A percentile compares a stretch with the other conserved stretches of the same genome.
Conservation (phyloP, 108 stramenopile genomes). For the Nitzschia inconspicua region DNA sequence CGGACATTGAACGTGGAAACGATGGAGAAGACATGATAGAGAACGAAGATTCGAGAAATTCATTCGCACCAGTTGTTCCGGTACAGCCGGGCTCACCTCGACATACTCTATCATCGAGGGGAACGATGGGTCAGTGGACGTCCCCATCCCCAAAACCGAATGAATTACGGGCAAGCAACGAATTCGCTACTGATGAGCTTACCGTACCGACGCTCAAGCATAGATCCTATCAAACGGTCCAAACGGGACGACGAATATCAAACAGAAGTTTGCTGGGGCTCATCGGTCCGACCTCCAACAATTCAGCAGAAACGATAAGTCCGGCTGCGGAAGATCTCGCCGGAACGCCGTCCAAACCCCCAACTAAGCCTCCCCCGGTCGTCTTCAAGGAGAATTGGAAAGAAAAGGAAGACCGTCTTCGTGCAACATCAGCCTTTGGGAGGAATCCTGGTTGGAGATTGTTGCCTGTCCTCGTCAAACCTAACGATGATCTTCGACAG, state of each 20-base stretch:
- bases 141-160: conserved; percentile 1
- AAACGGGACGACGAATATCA: no score
- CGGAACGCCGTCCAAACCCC: conserved; percentile 4
- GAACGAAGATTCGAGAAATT: not conserved
- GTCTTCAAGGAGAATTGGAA: conserved; percentile 95
- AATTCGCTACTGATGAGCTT: no score
- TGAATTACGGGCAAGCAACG: no score
- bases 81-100: not conserved
- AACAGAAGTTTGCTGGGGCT: no score
- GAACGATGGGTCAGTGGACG: conserved; percentile 13
- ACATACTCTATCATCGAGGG: not conserved
- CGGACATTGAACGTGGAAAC: conserved; percentile 22
- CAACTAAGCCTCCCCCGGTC: conserved; percentile 63
- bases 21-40: not conserved
- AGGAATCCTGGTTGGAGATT: conserved; percentile 88
- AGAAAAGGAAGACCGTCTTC: conserved; percentile 83
- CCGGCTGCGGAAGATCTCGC: not conserved
- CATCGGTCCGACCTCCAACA: no score
- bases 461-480: conserved; percentile 93
- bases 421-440: conserved; percentile 76
- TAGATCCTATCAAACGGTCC: no score
- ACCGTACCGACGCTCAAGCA: no score
- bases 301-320: no score
- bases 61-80: not conserved
- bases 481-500: conserved; percentile 96